Evolutionary conservation across 345 rosid species (phyloP), one percentile per base, ranked within the genome.

Genomic region (Passiflora organensis): DNA sequence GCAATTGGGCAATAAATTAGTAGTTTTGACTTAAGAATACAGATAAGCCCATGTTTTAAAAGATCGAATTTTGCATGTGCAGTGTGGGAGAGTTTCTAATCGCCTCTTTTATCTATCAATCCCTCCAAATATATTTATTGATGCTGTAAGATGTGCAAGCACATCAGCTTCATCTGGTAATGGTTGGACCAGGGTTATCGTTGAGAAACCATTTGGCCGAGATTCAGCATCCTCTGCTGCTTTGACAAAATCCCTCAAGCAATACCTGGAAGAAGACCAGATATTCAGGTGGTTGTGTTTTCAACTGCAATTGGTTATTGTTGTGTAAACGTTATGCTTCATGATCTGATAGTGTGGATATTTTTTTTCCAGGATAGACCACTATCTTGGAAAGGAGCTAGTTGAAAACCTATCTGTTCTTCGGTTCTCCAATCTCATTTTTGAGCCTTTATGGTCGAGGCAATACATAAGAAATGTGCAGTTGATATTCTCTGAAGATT

Each of bases 171-270:
- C 99, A 61, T 78, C 99, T 74, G 80, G 77, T 55, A 76, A 68
- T 59, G 99, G 99, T 71, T 93, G 99, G 99, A 89, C 94, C 44
- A 81, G 97, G 67, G 99, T 93, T 73, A 89, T 93, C 54, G 99
- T 93, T 16, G 99, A 93, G 83, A 93, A 93, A 76, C 99, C 99
- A 62, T 93, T 93, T 73, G 99, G 99, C 56, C 82, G 95, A 63
- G 95, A 89, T 76, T 89, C 99, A 42, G 97, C 84, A 67, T 84
- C 97, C 49, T 93, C 99, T 0, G 95, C 99, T 62, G 91, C 97
- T 43, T 73, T 93, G 74, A 93, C 97, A 13, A 93, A 66, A 67
- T 64, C 89, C 15, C 84, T 93, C 15, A 89, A 93, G 72, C 89
- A 71, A 63, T 89, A 84, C 77, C 67, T 93, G 53, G 72, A 72